Evolutionary conservation across 208 protist genomes (phyloP), one percentile per base, ranked within the genome.

Genomic region (Histomonas meleagridis): DNA sequence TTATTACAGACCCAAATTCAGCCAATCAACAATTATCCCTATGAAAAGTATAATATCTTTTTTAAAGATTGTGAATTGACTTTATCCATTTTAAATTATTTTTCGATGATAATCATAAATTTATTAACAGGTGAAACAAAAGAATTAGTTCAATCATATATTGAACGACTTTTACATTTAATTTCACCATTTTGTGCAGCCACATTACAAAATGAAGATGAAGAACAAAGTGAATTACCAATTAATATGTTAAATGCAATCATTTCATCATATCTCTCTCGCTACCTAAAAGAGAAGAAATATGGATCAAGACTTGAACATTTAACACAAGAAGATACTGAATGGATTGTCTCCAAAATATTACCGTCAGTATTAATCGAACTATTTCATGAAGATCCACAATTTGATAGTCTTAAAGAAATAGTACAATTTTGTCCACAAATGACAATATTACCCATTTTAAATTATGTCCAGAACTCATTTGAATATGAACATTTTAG

Each of bases 401-500:
- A 10, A 51, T 49, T 79, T 26, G 32, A 14, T 5, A 46, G 5
- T 3, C 28, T 79, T 21, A 79, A 79, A 51, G 70, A 79, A 14
- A 49, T 79, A 18, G 70, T 40, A 0, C 26, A 14, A 35, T 49
- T 79, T 14, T 9, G 40, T n/a, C 70, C 70, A 7, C 5, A 48
- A 28, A 79, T 43, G 46, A 40, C 49, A 49, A 23, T 79, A 18
- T 40, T 40, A 49, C 40, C 40, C 9, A 49, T 79, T 49, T n/a
- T 79, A 21, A 40, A 35, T 9, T 49, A 32, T n/a, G 70, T 43
- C 4, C 10, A 79, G 7, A 35, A 49, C 9, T 26, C 40, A 9
- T 23, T 79, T n/a, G 18, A 79, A 79, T 79, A 79, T 35, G 70
- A 79, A 79, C 4, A 43, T 21, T 79, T 79, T n/a, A 86, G 55